A percentile compares a stretch with the other conserved stretches of the same genome.
These are phyloP conservation scores for Zarea fungicola DNA, from an alignment of 2,329 filamentous ascomycete species.

Conservation along the genomic window DNA sequence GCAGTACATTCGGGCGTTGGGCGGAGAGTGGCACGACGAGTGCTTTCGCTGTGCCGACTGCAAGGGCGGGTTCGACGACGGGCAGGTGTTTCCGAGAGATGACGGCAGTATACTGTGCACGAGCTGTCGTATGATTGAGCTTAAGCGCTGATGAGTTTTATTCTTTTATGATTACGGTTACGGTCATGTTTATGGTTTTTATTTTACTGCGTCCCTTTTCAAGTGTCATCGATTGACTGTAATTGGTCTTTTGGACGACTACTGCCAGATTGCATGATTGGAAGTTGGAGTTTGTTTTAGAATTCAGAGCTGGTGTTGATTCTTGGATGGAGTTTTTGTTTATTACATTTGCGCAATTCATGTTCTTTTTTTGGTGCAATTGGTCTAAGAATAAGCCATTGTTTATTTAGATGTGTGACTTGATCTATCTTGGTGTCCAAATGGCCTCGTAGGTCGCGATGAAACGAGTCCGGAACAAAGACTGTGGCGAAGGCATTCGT, in stretches of 20 bases:
- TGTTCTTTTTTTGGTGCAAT: neutral
- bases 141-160: constrained; percentile 42
- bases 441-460: constrained; percentile 1
- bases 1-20: constrained; percentile 82
- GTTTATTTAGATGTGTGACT: constrained; percentile 11
- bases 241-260: no score
- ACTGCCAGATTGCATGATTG: no score
- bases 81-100: constrained; percentile 58
- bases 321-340: constrained; percentile 5
- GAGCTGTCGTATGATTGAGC: constrained; percentile 52
- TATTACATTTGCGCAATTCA: constrained; percentile 1
- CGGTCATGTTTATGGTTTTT: neutral
- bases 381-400: constrained; percentile 1
- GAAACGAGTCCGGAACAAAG: neutral
- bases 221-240: no score
- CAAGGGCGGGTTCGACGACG: constrained; percentile 56
- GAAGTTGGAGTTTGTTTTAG: no score
- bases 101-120: constrained; percentile 54
- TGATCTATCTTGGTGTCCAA: constrained; percentile 9
- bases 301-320: no score
- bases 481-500: neutral
- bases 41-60: constrained; percentile 79
- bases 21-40: constrained; percentile 85
- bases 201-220: no score
- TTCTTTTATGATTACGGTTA: neutral